phyloP scores from a whole-genome alignment of 106 monocot genomes.

The Apostasia shenzhenica region DNA sequence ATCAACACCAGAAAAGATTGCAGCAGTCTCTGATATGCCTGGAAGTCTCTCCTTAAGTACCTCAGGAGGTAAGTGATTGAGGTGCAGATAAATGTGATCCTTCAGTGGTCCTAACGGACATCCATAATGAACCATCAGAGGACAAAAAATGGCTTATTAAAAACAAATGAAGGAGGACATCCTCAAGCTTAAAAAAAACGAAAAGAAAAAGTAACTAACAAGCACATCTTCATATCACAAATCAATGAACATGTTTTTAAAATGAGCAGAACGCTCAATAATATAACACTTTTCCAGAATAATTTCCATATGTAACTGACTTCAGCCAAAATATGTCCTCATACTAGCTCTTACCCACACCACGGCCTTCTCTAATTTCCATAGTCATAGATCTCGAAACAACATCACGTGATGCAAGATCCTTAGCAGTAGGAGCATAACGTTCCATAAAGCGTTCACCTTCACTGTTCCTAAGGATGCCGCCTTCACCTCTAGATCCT shows the following conservation, averaged over 20 bases:
- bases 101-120: conserved; percentile 67
- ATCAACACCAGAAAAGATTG: conserved; percentile 98
- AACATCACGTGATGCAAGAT: conserved; percentile 97
- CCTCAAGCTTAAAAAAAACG: background rate
- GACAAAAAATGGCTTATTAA: background rate
- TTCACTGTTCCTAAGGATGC: conserved; percentile 97
- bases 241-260: background rate
- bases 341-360: conserved; percentile 61
- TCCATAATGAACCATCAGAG: background rate
- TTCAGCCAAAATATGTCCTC: background rate
- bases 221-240: background rate
- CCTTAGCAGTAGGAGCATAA: conserved; percentile 95
- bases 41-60: conserved; percentile 98
- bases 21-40: conserved; percentile 99
- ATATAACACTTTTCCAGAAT: background rate
- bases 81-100: conserved; percentile 93
- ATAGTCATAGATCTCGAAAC: conserved; percentile 99
- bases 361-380: conserved; percentile 97
- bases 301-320: background rate
- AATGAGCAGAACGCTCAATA: background rate
- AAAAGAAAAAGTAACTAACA: background rate
- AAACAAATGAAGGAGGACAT: too few species aligned
- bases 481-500: conserved; percentile 99
- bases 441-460: conserved; percentile 99
- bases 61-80: conserved; percentile 94